Conservation (phyloP, 352 stramenopile genomes). For the Peronospora belbahrii region DNA sequence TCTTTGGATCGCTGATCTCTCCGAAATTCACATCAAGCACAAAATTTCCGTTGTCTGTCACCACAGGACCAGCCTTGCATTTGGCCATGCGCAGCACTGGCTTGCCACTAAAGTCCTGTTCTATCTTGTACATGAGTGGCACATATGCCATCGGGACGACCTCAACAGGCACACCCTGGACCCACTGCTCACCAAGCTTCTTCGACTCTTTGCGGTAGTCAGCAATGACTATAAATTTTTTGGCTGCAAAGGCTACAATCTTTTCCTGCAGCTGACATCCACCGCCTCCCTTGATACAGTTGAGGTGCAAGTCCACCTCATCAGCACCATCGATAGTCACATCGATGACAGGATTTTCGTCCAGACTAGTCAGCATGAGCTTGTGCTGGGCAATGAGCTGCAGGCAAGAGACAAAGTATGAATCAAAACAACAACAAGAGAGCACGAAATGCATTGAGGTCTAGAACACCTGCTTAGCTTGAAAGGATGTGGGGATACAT, state of each 20-base stretch:
- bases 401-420: not conserved
- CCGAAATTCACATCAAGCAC: slow-evolving; percentile 87
- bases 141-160: slow-evolving; percentile 97
- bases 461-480: slow-evolving; percentile 75
- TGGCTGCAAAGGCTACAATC: slow-evolving; percentile 89
- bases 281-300: slow-evolving; percentile 97
- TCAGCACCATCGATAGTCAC: slow-evolving; percentile 98
- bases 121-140: slow-evolving; percentile 80
- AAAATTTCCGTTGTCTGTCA: slow-evolving; percentile 96
- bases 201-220: slow-evolving; percentile 90
- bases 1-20: slow-evolving; percentile 54
- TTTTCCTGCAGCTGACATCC: slow-evolving; percentile 93
- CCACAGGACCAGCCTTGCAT: slow-evolving; percentile 91
- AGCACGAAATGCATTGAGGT: not conserved
- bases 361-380: slow-evolving; percentile 73
- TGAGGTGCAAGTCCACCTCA: slow-evolving; percentile 94
- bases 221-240: slow-evolving; percentile 97
- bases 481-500: slow-evolving; percentile 96
- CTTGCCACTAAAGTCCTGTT: slow-evolving; percentile 40
- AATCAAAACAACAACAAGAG: not conserved
- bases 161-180: slow-evolving; percentile 92
- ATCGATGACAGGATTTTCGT: slow-evolving; percentile 88
- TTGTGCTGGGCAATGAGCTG: slow-evolving; percentile 81
- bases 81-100: slow-evolving; percentile 78
- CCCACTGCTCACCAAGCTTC: slow-evolving; percentile 82